Conservation (phyloP, 306 rosid species). For the Crataegus laevigata region DNA sequence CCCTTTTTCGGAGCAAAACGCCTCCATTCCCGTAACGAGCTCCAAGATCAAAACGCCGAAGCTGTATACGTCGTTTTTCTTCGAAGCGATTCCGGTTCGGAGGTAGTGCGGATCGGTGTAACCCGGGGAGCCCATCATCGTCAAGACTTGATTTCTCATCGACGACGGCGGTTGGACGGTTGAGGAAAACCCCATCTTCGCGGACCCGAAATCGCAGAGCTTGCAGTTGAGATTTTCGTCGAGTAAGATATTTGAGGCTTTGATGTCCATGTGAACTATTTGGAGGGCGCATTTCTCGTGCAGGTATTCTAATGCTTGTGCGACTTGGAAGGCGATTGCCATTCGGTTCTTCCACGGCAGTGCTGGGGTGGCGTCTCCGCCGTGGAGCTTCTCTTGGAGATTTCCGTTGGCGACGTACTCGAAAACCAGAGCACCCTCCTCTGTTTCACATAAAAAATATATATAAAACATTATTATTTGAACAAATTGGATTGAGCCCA, state of each 20-base stretch:
- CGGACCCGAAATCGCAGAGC: slow-evolving; percentile 49
- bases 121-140: slow-evolving; percentile 51
- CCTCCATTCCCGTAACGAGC: slow-evolving; percentile 36
- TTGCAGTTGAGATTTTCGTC: slow-evolving; percentile 29
- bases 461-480: neutral
- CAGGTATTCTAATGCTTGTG: slow-evolving; percentile 31
- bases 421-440: slow-evolving; percentile 36
- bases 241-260: slow-evolving; percentile 37
- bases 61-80: slow-evolving; percentile 47
- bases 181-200: slow-evolving; percentile 46
- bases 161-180: slow-evolving; percentile 6
- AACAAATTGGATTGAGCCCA: neutral
- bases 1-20: slow-evolving; percentile 27
- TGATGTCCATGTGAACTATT: slow-evolving; percentile 46
- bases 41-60: slow-evolving; percentile 37
- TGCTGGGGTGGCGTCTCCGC: neutral
- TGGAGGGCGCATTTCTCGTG: slow-evolving; percentile 33
- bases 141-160: neutral
- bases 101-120: slow-evolving; percentile 49
- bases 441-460: neutral
- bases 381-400: slow-evolving; percentile 41
- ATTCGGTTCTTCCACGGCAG: slow-evolving; percentile 38
- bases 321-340: slow-evolving; percentile 34
- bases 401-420: slow-evolving; percentile 37
- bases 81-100: slow-evolving; percentile 45